phyloP scores from a whole-genome alignment of 768 basidiomycete species.

The Tephrocybe rancida region DNA sequence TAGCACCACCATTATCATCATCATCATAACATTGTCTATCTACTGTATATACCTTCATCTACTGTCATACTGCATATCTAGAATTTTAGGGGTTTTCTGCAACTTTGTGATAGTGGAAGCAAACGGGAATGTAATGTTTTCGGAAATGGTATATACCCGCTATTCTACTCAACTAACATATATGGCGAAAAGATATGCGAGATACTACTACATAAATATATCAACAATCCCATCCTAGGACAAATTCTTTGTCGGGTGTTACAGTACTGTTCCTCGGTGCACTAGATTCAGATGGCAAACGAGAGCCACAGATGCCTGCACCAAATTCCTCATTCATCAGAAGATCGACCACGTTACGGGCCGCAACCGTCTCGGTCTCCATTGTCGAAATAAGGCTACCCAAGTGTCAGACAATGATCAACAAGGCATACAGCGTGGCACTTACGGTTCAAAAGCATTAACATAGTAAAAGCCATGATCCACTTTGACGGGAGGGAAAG shows the following conservation, averaged over 20 bases:
- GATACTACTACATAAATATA: too few species aligned
- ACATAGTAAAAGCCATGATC: conserved; percentile 86
- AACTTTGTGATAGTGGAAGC: too few species aligned
- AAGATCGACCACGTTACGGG: conserved; percentile 82
- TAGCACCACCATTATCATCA: conserved; percentile 13
- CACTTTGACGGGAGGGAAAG: conserved; percentile 79
- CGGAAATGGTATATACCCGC: too few species aligned
- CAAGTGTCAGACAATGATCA: conserved; percentile 8
- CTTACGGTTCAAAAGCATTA: conserved; percentile 89
- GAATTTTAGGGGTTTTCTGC: not conserved
- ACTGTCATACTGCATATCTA: conserved; percentile 5
- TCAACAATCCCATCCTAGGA: conserved; percentile 81
- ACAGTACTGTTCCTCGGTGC: conserved; percentile 5
- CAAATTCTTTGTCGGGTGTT: conserved; percentile 37
- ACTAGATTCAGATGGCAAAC: conserved; percentile 26
- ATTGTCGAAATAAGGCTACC: conserved; percentile 84
- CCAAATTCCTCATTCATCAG: conserved; percentile 74
- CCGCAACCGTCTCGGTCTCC: conserved; percentile 89
- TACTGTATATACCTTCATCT: conserved; percentile 15
- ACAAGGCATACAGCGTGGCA: conserved; percentile 17
- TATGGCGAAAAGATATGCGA: too few species aligned
- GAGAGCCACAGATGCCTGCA: conserved; percentile 65
- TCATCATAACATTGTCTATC: conserved; percentile 10
- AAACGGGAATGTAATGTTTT: too few species aligned
- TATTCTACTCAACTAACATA: too few species aligned